Conservation (phyloP, 345 rosid species). For the Eucalyptus polybractea region DNA sequence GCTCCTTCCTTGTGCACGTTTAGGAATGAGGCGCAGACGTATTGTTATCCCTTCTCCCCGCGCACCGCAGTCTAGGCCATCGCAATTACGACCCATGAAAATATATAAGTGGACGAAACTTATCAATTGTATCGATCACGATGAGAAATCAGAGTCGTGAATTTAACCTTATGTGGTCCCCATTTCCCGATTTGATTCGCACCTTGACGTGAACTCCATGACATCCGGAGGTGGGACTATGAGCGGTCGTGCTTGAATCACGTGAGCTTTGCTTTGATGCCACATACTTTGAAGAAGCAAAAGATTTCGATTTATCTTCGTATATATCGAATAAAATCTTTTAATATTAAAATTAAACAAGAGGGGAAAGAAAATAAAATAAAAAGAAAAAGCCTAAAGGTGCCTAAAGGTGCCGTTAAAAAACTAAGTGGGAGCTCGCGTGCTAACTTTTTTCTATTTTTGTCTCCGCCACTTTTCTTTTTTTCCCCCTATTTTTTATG, state of each 20-base stretch:
- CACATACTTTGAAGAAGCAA: background rate
- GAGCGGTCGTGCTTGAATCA: background rate
- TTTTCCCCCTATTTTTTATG: background rate
- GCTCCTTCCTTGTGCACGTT: too few relatives aligned
- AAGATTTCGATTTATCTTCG: background rate
- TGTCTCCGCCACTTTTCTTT: background rate
- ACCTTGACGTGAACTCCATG: background rate
- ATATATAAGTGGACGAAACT: background rate
- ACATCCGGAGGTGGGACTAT: background rate
- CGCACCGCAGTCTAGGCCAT: rapidly evolving
- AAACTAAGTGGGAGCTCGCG: background rate
- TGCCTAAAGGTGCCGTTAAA: too few relatives aligned
- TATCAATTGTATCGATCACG: background rate
- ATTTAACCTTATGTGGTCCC: background rate
- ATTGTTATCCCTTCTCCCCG: too few relatives aligned
- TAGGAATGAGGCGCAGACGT: too few relatives aligned
- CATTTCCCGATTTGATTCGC: background rate
- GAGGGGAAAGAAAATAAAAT: background rate
- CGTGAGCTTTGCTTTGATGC: background rate
- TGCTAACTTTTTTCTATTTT: background rate
- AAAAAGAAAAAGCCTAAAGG: background rate
- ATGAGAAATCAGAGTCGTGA: background rate
- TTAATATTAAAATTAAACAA: background rate
- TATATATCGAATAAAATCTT: background rate
- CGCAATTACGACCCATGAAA: rapidly evolving